phyloP scores from a whole-genome alignment of 306 rosid species.

The Parietaria judaica region DNA sequence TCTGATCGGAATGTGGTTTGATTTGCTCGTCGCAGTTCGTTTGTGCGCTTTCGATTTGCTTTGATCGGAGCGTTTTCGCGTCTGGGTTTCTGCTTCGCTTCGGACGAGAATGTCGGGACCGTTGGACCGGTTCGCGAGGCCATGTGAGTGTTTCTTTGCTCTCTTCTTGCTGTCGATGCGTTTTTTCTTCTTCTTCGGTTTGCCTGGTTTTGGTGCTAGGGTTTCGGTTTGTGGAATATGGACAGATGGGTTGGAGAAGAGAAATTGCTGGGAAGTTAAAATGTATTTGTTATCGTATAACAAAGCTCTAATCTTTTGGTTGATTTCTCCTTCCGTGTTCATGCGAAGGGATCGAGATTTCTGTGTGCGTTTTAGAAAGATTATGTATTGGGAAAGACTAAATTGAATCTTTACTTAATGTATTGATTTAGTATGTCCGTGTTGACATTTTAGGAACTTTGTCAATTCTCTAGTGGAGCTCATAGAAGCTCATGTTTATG shows the following conservation, averaged over 20 bases:
- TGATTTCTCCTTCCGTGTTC: background rate
- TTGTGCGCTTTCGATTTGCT: constrained; percentile 12
- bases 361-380: background rate
- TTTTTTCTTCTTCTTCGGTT: background rate
- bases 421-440: background rate
- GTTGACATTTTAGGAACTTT: background rate
- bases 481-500: too few relatives aligned
- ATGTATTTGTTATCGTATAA: background rate
- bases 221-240: constrained; percentile 17
- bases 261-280: background rate
- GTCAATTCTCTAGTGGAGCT: background rate
- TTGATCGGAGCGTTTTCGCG: constrained; percentile 15
- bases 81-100: constrained; percentile 1
- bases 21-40: constrained; percentile 2
- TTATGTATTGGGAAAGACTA: too few relatives aligned
- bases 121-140: constrained; percentile 70
- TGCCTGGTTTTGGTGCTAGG: constrained; percentile 21
- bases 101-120: constrained; percentile 53
- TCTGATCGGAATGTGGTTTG: constrained; percentile 23
- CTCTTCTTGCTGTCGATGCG: constrained; percentile 4
- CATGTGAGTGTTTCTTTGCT: constrained; percentile 41
- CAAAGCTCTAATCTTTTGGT: background rate
- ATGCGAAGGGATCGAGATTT: background rate
- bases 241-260: background rate
- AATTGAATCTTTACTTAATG: background rate